Evolutionary conservation across 331 rosid species (phyloP), one percentile per base, ranked within the genome.

Genomic region (Quercus phellos): DNA sequence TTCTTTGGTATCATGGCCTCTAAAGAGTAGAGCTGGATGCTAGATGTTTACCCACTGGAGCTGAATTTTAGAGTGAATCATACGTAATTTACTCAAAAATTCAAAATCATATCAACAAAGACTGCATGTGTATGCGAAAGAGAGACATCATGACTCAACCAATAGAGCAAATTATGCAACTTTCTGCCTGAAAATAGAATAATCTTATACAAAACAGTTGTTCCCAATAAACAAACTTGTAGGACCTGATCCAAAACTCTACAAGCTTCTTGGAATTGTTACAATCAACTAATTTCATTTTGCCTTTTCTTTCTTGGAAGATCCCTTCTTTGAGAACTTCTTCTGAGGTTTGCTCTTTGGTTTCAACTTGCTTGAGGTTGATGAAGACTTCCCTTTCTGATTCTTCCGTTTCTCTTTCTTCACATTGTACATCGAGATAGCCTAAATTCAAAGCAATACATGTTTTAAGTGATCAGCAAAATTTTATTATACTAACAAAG

Each of bases 401-500:
- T 75, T 74, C 68, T 32, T 91, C 58, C 83, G 71, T 54, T 82
- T 91, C 80, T 94, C 97, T 75, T 82, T 90, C 89, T 90, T 94
- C 80, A 88, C 97, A 16, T 77, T 90, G 81, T 86, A 85, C 91
- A 90, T 82, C 58, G 85, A 87, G 59, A 94, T 79, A 38, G 96
- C 98, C 99, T 94, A 84, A 50, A 59, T 68, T 50, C 58, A 77
- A 82, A 42, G 79, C 50, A 72, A 16, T 21, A 74, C 51, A 72
- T 26, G 70, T 60, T 59, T 4, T 8, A 17, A 42, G 55, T 43
- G 42, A 51, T 14, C n/a, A 55, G 13, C 6, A 22, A 72, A 78
- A 59, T 4, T 61, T 29, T 24, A 50, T 26, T 66, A 5, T 6
- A 58, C 3, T 4, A 3, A 10, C 53, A 71, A 51, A 42, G 19